Conservation (phyloP, 1,284 basidiomycete genomes). For the Meira miltonrushii region DNA sequence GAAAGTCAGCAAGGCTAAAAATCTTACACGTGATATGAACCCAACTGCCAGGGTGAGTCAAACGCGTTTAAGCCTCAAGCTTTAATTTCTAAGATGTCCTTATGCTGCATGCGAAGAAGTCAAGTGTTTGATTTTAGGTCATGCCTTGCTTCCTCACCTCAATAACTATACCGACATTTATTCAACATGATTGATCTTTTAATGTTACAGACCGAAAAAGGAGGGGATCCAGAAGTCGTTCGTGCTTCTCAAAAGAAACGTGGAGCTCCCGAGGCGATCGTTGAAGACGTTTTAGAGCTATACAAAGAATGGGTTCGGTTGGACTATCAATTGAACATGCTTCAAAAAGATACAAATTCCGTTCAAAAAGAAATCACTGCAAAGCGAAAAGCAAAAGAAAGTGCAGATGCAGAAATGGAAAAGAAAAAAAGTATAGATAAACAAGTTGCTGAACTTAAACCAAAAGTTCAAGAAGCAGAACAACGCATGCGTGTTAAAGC, state of each 20-base stretch:
- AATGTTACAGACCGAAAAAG: slow-evolving; percentile 56
- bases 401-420: slow-evolving; percentile 76
- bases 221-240: slow-evolving; percentile 89
- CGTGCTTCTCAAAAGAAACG: slow-evolving; percentile 88
- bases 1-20: too few species aligned
- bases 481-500: slow-evolving; percentile 73
- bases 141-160: too few species aligned
- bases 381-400: slow-evolving; percentile 90
- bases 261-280: slow-evolving; percentile 78
- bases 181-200: slow-evolving; percentile 13
- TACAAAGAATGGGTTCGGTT: slow-evolving; percentile 86
- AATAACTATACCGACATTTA: neutral
- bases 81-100: too few species aligned
- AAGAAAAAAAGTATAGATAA: slow-evolving; percentile 73
- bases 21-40: too few species aligned
- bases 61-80: too few species aligned
- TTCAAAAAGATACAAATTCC: slow-evolving; percentile 78
- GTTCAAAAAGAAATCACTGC: slow-evolving; percentile 88
- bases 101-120: too few species aligned
- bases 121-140: too few species aligned
- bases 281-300: slow-evolving; percentile 87
- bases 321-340: slow-evolving; percentile 73
- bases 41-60: too few species aligned
- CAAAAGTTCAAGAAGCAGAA: slow-evolving; percentile 62
- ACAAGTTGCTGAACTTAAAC: slow-evolving; percentile 68